Percentiles rank a stretch among this genome's conserved stretches.
phyloP scores from a whole-genome alignment of 768 basidiomycete genomes.

The Suillus subalutaceus region DNA sequence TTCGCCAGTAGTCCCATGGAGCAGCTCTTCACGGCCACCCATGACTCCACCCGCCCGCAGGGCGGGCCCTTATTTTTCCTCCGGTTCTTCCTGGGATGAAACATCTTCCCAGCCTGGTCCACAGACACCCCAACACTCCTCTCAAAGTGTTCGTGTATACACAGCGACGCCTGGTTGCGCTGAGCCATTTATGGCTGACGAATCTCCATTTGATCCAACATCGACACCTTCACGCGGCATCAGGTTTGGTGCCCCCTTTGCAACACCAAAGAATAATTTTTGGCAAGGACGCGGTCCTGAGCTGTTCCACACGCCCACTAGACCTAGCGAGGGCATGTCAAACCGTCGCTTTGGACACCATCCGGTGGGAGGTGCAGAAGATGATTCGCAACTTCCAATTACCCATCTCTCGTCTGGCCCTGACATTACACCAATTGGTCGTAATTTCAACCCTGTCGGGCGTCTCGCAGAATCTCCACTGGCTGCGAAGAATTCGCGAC shows the following conservation, averaged over 20 bases:
- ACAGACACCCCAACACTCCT: constrained; percentile 52
- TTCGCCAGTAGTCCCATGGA: constrained; percentile 59
- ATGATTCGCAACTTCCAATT: constrained; percentile 21
- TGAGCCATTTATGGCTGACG: constrained; percentile 43
- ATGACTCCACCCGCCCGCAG: constrained; percentile 51
- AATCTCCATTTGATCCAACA: constrained; percentile 73
- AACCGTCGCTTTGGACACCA: constrained; percentile 18
- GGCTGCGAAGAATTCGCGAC: constrained; percentile 29
- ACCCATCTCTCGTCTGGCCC: constrained; percentile 19
- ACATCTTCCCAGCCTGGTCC: constrained; percentile 54
- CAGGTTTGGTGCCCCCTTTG: constrained; percentile 57
- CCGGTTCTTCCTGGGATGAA: constrained; percentile 49
- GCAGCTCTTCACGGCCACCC: constrained; percentile 37
- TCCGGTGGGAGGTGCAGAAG: constrained; percentile 26
- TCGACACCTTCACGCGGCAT: constrained; percentile 84
- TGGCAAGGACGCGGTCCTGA: constrained; percentile 48
- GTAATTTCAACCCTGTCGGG: constrained; percentile 27
- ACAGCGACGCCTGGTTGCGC: constrained; percentile 39
- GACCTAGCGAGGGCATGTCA: constrained; percentile 27
- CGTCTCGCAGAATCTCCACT: constrained; percentile 33
- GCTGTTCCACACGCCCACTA: constrained; percentile 58
- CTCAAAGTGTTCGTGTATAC: constrained; percentile 43
- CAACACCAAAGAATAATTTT: constrained; percentile 61
- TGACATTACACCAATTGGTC: constrained; percentile 60
- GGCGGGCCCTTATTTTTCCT: constrained; percentile 31